Evolutionary conservation across 352 stramenopile genomes (phyloP), one percentile per base, ranked within the genome.

Genomic region (Phytophthora hibernalis): DNA sequence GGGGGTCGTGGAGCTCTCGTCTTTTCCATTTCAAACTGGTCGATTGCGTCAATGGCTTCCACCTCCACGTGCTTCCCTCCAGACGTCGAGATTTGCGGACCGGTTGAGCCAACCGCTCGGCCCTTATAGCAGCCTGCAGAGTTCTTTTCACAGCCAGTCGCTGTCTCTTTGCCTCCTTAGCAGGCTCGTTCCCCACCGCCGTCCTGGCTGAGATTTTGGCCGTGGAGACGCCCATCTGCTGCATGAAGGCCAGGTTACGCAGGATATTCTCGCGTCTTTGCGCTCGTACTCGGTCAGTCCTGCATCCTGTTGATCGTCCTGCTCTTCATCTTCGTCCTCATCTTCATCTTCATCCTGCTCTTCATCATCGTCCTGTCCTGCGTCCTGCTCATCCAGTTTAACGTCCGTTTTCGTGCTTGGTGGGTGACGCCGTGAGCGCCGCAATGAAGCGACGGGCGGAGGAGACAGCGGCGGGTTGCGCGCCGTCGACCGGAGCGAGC

Each of bases 191-290:
- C 3, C 52, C 51, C 6, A 87, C 52, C 0, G 80, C 70, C 6
- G 83, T 93, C 12, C 85, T 75, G 2, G 85, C 85, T 2, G 74
- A 70, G 20, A 91, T 90, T 63, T 89, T 92, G 7, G 83, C 83
- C 18, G 83, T 92, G 7, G 83, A 89, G 22, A 96, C 80, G 11
- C 88, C 88, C 79, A 96, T 93, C 42, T 83, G 79, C 52, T 80
- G 75, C 86, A 96, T 93, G 59, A 95, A 92, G 24, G 89, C 78
- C 52, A 94, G 53, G 61, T 96, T 95, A 28, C 88, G 85, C 74
- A 89, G 73, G 53, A 96, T 95, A 61, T 96, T 96, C 37, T 85
- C 88, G 9, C 85, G 76, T 1, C 88, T 67, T 90, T 91, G 66
- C 82, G 81, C 70, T 96, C 88, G 51, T 96, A 96, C 61, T 90